Percentiles rank a stretch among this genome's conserved stretches.
These are phyloP conservation scores for Homolaphlyctis polyrhiza DNA, from an alignment of 371 early-diverging fungal species.

Conservation along the genomic window DNA sequence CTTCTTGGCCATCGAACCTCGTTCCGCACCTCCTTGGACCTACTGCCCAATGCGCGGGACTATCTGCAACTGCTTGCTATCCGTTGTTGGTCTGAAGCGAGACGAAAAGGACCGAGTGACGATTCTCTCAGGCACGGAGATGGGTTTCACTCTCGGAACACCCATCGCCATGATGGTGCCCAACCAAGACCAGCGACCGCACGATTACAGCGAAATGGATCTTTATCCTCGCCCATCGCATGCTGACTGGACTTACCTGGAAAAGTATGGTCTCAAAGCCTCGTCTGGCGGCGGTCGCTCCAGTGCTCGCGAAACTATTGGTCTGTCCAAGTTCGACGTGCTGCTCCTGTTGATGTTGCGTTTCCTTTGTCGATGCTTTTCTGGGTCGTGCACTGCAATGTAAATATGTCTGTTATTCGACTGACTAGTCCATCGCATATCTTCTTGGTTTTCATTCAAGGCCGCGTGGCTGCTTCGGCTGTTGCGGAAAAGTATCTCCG, in stretches of 20 bases:
- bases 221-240: slow-evolving; percentile 87
- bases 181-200: slow-evolving; percentile 93
- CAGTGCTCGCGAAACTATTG: slow-evolving; percentile 95
- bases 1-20: neutral
- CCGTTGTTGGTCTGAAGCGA: slow-evolving; percentile 43
- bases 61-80: no score
- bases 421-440: no score
- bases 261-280: slow-evolving; percentile 95
- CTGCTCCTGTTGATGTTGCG: neutral
- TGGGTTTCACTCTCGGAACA: slow-evolving; percentile 89
- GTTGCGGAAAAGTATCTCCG: slow-evolving; percentile 92
- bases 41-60: no score
- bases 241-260: slow-evolving; percentile 94
- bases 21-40: neutral
- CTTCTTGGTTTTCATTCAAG: no score
- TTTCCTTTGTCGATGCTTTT: neutral
- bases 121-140: slow-evolving; percentile 91
- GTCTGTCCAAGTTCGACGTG: slow-evolving; percentile 23
- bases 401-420: neutral
- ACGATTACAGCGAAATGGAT: slow-evolving; percentile 89
- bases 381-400: neutral
- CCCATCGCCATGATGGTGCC: slow-evolving; percentile 89
- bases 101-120: slow-evolving; percentile 88
- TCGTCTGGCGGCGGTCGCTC: slow-evolving; percentile 92
- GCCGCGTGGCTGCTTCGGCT: slow-evolving; percentile 93